A percentile compares a stretch with the other conserved stretches of the same genome.
phyloP scores from a whole-genome alignment of 2,329 filamentous ascomycete genomes.

The Xylaria sp. region DNA sequence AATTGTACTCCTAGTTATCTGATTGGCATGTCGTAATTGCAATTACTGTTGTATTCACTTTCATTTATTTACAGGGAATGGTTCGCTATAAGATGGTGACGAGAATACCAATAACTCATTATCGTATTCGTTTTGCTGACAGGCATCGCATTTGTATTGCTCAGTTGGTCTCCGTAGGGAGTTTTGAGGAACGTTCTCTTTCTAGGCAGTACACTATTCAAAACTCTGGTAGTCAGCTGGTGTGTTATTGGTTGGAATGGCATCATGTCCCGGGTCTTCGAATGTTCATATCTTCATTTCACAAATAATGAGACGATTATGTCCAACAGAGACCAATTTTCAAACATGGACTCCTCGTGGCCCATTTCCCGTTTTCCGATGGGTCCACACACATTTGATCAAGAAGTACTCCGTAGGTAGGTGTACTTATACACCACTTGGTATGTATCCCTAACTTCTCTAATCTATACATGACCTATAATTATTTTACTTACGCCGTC shows the following conservation, averaged over 20 bases:
- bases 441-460: not conserved
- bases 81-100: no score
- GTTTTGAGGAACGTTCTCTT: no score
- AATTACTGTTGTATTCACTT: no score
- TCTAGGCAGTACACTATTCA: not conserved
- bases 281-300: constrained; percentile 1
- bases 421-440: not conserved
- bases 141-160: no score
- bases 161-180: no score
- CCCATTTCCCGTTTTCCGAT: not conserved
- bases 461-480: not conserved
- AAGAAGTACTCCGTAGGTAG: not conserved
- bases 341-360: constrained; percentile 2
- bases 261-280: not conserved
- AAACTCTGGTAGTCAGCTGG: constrained; percentile 3
- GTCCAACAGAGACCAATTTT: not conserved
- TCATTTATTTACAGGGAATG: no score
- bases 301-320: constrained; percentile 11
- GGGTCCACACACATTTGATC: not conserved
- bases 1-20: no score
- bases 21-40: no score
- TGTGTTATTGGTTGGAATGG: constrained; percentile 12
- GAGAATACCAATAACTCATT: no score
- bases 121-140: no score
- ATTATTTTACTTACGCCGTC: no score